Percentiles rank a stretch among this genome's conserved stretches.
Conservation (phyloP, 2,329 filamentous ascomycete species). For the Aspergillus tamarii region DNA sequence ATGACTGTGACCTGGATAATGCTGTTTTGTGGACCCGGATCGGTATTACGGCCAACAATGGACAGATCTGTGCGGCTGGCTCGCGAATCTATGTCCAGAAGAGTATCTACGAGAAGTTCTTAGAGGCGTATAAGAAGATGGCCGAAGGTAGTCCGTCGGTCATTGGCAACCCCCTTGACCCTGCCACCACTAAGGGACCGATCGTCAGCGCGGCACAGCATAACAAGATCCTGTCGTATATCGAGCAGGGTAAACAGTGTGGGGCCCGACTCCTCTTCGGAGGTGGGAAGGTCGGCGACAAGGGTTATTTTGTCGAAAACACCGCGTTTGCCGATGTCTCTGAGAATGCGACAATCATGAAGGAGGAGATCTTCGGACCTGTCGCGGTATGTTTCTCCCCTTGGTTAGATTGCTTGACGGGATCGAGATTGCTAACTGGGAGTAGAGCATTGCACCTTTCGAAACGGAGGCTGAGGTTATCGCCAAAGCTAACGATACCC, state of each 20-base stretch:
- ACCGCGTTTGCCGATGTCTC: slow-evolving; percentile 59
- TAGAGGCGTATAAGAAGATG: slow-evolving; percentile 47
- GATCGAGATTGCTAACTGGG: neutral
- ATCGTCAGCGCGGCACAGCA: slow-evolving; percentile 27
- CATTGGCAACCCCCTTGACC: slow-evolving; percentile 25
- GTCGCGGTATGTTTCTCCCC: slow-evolving; percentile 42
- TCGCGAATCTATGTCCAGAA: slow-evolving; percentile 40
- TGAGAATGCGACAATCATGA: slow-evolving; percentile 49
- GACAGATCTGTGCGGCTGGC: slow-evolving; percentile 37
- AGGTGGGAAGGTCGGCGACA: slow-evolving; percentile 24
- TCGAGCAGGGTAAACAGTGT: slow-evolving; percentile 26
- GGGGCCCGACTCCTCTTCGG: slow-evolving; percentile 28
- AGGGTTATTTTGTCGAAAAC: slow-evolving; percentile 66
- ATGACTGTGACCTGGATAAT: slow-evolving; percentile 37
- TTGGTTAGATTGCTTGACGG: neutral
- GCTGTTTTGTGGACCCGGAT: slow-evolving; percentile 34
- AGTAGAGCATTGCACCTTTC: slow-evolving; percentile 58
- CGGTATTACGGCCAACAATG: slow-evolving; percentile 35
- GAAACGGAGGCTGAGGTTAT: slow-evolving; percentile 63
- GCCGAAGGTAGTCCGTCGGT: slow-evolving; percentile 54
- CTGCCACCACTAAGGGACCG: slow-evolving; percentile 27
- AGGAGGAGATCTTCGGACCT: slow-evolving; percentile 64
- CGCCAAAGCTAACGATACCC: slow-evolving; percentile 57
- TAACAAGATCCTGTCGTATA: slow-evolving; percentile 28
- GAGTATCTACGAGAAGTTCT: slow-evolving; percentile 34